These are phyloP conservation scores for Plasmopara viticola DNA, from an alignment of 352 stramenopile genomes.

Conservation along the genomic window DNA sequence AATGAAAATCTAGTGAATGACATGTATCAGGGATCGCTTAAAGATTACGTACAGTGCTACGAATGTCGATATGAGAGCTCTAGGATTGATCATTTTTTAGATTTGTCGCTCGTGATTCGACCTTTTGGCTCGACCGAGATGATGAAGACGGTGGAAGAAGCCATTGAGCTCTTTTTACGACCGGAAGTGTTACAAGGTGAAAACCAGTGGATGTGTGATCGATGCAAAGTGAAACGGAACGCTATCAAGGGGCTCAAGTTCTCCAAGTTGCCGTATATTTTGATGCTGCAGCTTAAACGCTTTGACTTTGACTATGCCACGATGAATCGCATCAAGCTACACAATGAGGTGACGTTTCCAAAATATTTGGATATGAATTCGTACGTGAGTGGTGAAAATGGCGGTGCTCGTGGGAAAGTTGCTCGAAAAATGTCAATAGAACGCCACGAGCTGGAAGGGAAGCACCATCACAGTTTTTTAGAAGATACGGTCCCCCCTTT, in stretches of 20 bases:
- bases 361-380: constrained; percentile 89
- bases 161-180: constrained; percentile 82
- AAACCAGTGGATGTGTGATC: constrained; percentile 88
- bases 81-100: constrained; percentile 82
- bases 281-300: constrained; percentile 88
- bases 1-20: constrained; percentile 88
- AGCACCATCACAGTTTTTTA: constrained; percentile 16
- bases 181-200: constrained; percentile 84
- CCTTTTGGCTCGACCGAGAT: constrained; percentile 82
- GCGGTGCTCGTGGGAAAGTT: constrained; percentile 44
- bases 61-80: constrained; percentile 81
- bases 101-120: constrained; percentile 86
- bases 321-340: constrained; percentile 84
- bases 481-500: constrained; percentile 9
- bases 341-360: constrained; percentile 82
- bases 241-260: constrained; percentile 90
- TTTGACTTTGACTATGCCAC: constrained; percentile 90
- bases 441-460: constrained; percentile 62
- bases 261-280: constrained; percentile 77
- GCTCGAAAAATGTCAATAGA: constrained; percentile 85
- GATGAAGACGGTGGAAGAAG: constrained; percentile 83
- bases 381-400: constrained; percentile 59
- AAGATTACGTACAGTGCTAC: constrained; percentile 86
- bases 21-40: constrained; percentile 75
- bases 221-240: constrained; percentile 75